Percentiles rank a stretch among this genome's conserved stretches.
Conservation (phyloP, 495 filamentous ascomycete genomes). For the Letharia lupina region DNA sequence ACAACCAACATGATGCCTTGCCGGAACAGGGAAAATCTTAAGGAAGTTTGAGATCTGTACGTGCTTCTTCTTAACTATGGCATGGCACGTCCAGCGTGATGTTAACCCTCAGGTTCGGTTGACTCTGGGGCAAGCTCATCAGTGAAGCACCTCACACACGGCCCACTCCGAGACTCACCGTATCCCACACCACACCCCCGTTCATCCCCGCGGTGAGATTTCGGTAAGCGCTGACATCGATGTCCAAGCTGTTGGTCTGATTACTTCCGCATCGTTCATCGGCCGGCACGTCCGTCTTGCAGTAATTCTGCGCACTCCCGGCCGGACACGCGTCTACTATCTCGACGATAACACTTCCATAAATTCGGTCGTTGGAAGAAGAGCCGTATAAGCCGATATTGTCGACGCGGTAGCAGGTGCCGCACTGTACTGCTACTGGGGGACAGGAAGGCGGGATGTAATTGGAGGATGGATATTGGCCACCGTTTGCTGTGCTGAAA, state of each 20-base stretch:
- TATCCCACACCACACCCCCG: neutral
- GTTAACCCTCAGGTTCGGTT: neutral
- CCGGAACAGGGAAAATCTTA: neutral
- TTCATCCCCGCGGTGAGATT: neutral
- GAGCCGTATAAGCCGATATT: conserved; percentile 15
- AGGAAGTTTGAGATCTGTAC: neutral
- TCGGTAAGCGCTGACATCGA: conserved; percentile 15
- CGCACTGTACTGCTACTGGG: conserved; percentile 6
- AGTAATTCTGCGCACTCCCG: conserved; percentile 19
- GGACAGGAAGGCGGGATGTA: conserved; percentile 18
- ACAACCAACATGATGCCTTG: neutral
- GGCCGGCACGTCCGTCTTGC: conserved; percentile 15
- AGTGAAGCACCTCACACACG: neutral
- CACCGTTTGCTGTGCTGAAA: conserved; percentile 4
- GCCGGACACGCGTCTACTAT: conserved; percentile 22
- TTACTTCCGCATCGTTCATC: neutral
- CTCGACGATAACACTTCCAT: conserved; percentile 19
- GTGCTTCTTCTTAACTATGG: neutral
- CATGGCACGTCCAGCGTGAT: neutral
- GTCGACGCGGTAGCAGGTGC: conserved; percentile 20
- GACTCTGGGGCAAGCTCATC: neutral
- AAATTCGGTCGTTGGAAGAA: neutral
- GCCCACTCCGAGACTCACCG: neutral
- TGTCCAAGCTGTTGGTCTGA: conserved; percentile 18
- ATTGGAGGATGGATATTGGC: conserved; percentile 7